Base-by-base conservation (phyloP, 2,329 filamentous ascomycete species). In the Alternaria novae-zelandiae region DNA sequence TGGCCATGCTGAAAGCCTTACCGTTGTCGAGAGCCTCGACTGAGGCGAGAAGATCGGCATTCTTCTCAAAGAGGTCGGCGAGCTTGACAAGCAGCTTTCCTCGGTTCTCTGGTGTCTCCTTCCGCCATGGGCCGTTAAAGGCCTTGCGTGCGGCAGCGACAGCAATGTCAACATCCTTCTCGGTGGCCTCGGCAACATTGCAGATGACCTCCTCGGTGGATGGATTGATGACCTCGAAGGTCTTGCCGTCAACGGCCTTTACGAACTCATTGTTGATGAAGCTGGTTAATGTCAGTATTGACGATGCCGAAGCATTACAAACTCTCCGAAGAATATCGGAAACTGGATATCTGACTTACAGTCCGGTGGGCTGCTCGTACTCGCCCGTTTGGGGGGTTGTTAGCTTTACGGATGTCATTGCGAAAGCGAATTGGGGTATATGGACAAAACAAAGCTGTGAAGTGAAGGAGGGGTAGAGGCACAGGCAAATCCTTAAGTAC, bases 241-340 rank as follows among this genome's bases (percentile, higher is more conserved):
- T 94, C 87, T 93, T 91, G 84, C 94, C 94, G 74, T 97, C 92
- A 68, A 91, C 89, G 79, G 89, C 86, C 81, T 91, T 89, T 69
- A 96, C 88, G 84, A 90, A 97, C 83, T 97, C 91, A 82, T 95
- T 94, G 88, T 96, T 94, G 87, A 97, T 96, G 87, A 93, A 96
- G 65, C 91, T 93, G 75, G 7, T 9, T 8, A 8, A 43, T 54
- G 69, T 79, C 59, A 73, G 67, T 26, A 74, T 50, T 43, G 28
- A 25, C 26, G 23, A 47, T 23, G 1, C 12, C 50, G 28, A 63
- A 43, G 36, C 43, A 47, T 49, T 28, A 15, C 17, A n/a, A 54
- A 65, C 50, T 60, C 60, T 63, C 63, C 57, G 59, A 59, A 63
- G 57, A 44, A 47, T 10, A 13, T 58, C 44, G 61, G 45, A 20